Evolutionary conservation across 768 basidiomycete genomes (phyloP), one percentile per base, ranked within the genome.

Genomic region (Leccinum fibrillosum): DNA sequence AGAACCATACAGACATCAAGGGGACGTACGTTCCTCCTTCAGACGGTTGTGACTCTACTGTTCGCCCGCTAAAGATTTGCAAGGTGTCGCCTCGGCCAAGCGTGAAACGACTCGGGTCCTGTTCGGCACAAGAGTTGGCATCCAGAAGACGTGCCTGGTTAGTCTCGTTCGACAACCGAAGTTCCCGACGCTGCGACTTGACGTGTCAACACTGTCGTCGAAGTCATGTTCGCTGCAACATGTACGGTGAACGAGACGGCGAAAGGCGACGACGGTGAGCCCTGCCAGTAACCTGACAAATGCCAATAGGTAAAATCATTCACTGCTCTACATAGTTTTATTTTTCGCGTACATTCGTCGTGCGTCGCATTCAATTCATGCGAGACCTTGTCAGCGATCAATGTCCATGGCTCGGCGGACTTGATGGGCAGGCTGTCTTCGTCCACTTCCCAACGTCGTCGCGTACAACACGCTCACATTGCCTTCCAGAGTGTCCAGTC

Each of bases 11-110:
- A 42, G 25, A 10, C 25, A 34, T 17, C 1, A 19, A 9, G 19
- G 32, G 32, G 48, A 71, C 82, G 55, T 62, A 94, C 93, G 75
- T 99, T 98, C 52, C 96, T 83, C 61, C 94, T 83, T 73, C 98
- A 96, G 37, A 98, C 89, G 3, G 89, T 86, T 0, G 90, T 92
- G 3, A 98, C 90, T 17, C 96, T 86, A 66, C 86, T 90, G 66
- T 95, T 98, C n/a, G 97, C 94, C 17, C 94, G 83, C 66, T 95
- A 93, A 44, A 98, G 78, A 75, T 99, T 96, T 11, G 90, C 91
- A 25, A 91, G 89, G 64, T 90, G 68, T 99, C 97, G 96, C 82
- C 70, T 99, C 96, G 0, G 91, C 89, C 21, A 98, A 82, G 63
- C 94, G 90, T 2, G 93, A 84, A 5, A 93, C 80, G 9, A 92